Conservation (phyloP, 2,329 filamentous ascomycete genomes). For the Ceratocystiopsis brevicomis region DNA sequence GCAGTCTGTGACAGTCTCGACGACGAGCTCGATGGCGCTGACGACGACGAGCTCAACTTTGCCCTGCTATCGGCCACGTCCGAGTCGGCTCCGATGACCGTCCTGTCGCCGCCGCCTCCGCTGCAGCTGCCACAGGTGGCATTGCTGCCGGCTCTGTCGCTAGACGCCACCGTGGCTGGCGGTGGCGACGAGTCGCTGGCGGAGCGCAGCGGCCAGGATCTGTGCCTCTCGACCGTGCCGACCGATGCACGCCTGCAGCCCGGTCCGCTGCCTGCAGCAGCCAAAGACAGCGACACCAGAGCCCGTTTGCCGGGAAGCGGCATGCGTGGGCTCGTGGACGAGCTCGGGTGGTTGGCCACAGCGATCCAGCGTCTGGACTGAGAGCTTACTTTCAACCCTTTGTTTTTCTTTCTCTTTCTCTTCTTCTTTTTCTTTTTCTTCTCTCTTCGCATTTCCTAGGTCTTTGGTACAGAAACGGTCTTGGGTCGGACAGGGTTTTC, state of each 20-base stretch:
- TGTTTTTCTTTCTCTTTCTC: not conserved
- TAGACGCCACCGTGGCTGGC: constrained; percentile 9
- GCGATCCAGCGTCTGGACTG: constrained; percentile 19
- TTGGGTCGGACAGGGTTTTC: not conserved
- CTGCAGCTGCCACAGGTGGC: constrained; percentile 7
- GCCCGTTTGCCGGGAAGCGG: constrained; percentile 4
- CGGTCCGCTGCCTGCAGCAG: too few relatives aligned
- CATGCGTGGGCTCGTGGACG: constrained; percentile 18
- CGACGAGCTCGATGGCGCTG: constrained; percentile 20
- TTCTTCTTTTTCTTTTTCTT: not conserved
- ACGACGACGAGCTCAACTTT: constrained; percentile 42
- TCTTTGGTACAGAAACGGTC: not conserved
- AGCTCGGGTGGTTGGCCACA: constrained; percentile 33
- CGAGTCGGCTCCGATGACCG: constrained; percentile 26
- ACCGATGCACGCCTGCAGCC: too few relatives aligned
- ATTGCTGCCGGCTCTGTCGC: not conserved
- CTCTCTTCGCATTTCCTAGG: not conserved
- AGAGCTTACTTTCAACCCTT: not conserved
- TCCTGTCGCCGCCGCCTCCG: constrained; percentile 34
- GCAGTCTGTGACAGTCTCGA: too few relatives aligned
- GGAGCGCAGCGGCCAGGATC: constrained; percentile 11
- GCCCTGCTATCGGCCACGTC: constrained; percentile 28
- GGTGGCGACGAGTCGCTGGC: constrained; percentile 15
- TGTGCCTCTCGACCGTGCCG: constrained; percentile 3
- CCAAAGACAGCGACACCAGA: too few relatives aligned